Percentiles rank a stretch among this genome's conserved stretches.
Conservation (phyloP, 805 yeast genomes). For the Metschnikowia sp. region DNA sequence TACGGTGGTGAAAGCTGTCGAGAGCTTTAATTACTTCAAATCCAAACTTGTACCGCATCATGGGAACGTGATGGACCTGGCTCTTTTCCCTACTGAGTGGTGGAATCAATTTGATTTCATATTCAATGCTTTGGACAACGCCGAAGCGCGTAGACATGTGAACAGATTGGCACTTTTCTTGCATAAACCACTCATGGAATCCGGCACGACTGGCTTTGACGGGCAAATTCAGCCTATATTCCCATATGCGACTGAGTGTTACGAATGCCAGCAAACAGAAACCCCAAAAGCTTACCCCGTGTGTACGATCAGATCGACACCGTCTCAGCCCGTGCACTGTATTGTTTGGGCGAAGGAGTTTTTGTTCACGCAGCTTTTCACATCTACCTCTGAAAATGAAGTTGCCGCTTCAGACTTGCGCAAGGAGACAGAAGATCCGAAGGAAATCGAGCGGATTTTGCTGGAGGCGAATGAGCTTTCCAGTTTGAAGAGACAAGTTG, state of each 20-base stretch:
- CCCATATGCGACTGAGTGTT: conserved; percentile 84
- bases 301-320: conserved; percentile 95
- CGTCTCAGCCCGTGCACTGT: conserved; percentile 93
- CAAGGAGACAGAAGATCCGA: conserved; percentile 58
- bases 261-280: conserved; percentile 83
- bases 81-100: conserved; percentile 71
- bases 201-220: conserved; percentile 91
- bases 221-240: conserved; percentile 94
- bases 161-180: conserved; percentile 77
- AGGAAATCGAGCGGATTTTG: conserved; percentile 60
- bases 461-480: conserved; percentile 66
- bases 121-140: conserved; percentile 90
- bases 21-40: conserved; percentile 56
- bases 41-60: conserved; percentile 73
- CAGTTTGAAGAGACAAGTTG: conserved; percentile 26
- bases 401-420: conserved; percentile 23
- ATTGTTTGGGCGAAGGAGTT: conserved; percentile 97
- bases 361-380: conserved; percentile 76
- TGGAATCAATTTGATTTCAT: conserved; percentile 67
- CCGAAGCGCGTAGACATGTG: conserved; percentile 89
- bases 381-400: conserved; percentile 37
- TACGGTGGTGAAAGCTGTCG: conserved; percentile 82
- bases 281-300: conserved; percentile 92
- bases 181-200: conserved; percentile 76
- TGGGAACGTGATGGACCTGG: conserved; percentile 81